Base-by-base conservation (phyloP, 176 grass and related monocot species). In the Aegilops sharonensis region DNA sequence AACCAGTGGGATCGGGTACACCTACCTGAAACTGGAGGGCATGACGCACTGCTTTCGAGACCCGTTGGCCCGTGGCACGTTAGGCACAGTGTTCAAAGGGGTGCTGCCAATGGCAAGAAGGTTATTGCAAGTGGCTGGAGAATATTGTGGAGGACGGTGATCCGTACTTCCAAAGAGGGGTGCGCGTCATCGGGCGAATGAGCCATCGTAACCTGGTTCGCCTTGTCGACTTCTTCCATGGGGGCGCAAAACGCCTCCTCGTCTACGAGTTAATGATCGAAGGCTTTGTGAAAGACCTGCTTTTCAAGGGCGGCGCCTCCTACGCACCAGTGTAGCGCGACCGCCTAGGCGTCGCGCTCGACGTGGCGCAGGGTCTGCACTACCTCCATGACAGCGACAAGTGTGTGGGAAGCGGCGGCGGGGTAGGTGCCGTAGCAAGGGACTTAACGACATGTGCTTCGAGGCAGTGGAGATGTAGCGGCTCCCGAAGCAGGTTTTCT, bases 371-470 rank as follows among this genome's bases (percentile, higher is more conserved):
- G 8, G 7, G 66, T 3, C 31, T 36, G 17, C 31, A 36, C 66
- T 69, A 36, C 15, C 66, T 69, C 66, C 66, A 36, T 31, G 32
- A 69, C 8, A 50, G 27, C 4, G 64, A 29, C 15, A 85, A 93
- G 31, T 98, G 95, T 80, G 62, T 81, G 31, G 72, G 68, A 30
- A 86, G 83, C 68, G 48, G 54, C 11, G 79, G 73, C 11, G 63
- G 73, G 82, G 81, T 65, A 75, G 83, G 63, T 98, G 93, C 82
- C 83, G 83, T 54, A 93, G 93, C 86, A 91, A 95, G 74, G 85
- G 74, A 59, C 87, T 95, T 70, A 93, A 98, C 43, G 93, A 92
- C 84, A 95, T 98, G 95, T 95, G 91, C 89, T 98, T 95, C 87
- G 93, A 75, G 14, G 83, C 84, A n/a, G 69, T 85, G 45, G 89